Conservation (phyloP, 148 eudicot species). For the Mesembryanthemum crystallinum region DNA sequence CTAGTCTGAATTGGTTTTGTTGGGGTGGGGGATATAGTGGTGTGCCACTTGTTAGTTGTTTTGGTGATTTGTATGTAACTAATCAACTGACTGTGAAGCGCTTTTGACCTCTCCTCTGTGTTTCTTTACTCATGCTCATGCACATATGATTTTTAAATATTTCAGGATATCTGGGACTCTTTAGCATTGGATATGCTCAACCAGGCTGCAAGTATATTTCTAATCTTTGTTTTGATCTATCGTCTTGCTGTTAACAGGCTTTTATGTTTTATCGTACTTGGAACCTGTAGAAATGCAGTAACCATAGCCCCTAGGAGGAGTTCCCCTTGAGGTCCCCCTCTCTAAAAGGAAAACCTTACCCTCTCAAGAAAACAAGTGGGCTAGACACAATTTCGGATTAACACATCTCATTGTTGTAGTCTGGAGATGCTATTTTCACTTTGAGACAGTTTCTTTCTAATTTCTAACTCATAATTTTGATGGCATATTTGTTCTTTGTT, state of each 20-base stretch:
- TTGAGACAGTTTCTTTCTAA: too few relatives aligned
- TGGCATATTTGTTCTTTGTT: too few relatives aligned
- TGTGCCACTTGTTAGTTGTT: background rate
- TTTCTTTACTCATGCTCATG: background rate
- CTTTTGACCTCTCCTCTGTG: background rate
- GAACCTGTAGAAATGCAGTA: background rate
- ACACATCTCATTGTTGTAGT: too few relatives aligned
- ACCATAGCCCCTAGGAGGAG: too few relatives aligned
- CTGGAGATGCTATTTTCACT: too few relatives aligned
- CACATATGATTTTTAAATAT: background rate
- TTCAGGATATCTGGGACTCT: constrained; percentile 83
- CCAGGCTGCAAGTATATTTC: constrained; percentile 74
- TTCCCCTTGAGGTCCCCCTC: too few relatives aligned
- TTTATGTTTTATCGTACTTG: background rate
- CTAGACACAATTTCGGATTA: too few relatives aligned
- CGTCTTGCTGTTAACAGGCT: background rate
- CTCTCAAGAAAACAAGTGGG: too few relatives aligned
- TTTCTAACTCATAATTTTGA: too few relatives aligned
- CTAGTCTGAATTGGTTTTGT: too few relatives aligned
- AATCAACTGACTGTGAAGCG: background rate
- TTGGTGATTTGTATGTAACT: background rate
- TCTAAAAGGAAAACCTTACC: too few relatives aligned
- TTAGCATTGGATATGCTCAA: constrained; percentile 70
- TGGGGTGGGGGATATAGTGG: background rate
- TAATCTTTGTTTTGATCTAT: background rate